Percentiles rank a stretch among this genome's conserved stretches.
Evolutionary conservation across 805 yeast species (phyloP).

Genomic region (Monosporozyma aerobia): DNA sequence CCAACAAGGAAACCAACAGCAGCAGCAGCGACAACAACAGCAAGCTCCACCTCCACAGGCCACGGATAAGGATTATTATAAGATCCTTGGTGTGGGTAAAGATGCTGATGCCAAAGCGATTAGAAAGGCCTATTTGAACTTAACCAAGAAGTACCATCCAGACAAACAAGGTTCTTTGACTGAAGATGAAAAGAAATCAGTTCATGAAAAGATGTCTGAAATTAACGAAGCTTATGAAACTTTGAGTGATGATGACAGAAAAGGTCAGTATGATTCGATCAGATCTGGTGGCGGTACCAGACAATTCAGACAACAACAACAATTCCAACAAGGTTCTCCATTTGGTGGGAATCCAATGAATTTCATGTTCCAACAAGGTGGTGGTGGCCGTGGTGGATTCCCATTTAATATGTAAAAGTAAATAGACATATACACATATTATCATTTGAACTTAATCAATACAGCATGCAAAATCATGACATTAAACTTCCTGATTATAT

Average conservation of each 20-base stretch:
- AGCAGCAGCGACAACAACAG: constrained; percentile 33
- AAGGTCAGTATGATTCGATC: constrained; percentile 55
- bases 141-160: constrained; percentile 80
- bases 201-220: constrained; percentile 80
- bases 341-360: constrained; percentile 6
- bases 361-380: constrained; percentile 6
- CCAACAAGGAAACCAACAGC: constrained; percentile 28
- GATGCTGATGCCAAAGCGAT: constrained; percentile 66
- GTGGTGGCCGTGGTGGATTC: constrained; percentile 5
- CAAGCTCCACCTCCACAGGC: constrained; percentile 25
- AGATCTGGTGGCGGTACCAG: constrained; percentile 13
- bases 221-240: constrained; percentile 91
- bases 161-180: constrained; percentile 67
- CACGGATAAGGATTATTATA: constrained; percentile 64
- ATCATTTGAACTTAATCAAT: neutral
- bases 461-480: neutral
- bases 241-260: constrained; percentile 54
- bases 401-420: constrained; percentile 10
- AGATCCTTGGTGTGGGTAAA: constrained; percentile 55
- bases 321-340: constrained; percentile 8
- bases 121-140: constrained; percentile 69
- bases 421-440: neutral
- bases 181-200: constrained; percentile 55
- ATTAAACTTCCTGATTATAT: neutral
- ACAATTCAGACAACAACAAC: neutral